Base-by-base conservation (phyloP, 2,329 filamentous ascomycete species). In the Sarocladium kiliense region DNA sequence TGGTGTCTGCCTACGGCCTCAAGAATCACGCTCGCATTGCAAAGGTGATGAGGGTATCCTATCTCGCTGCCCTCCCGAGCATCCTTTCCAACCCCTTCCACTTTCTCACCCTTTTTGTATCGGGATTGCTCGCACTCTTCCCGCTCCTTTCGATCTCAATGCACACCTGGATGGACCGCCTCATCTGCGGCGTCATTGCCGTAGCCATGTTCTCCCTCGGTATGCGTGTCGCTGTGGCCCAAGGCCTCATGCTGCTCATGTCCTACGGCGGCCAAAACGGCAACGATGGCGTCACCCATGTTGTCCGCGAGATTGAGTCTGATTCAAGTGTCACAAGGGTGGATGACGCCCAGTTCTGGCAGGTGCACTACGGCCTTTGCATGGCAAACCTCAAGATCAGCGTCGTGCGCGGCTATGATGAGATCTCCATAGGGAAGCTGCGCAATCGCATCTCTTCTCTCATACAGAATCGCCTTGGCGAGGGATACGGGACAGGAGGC, bases 171-270 rank as follows among this genome's bases (percentile, higher is more conserved):
- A 79, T 97, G 51, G 94, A 99, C 69, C 84, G 88, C 44, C 77
- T 88, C 16, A 81, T 97, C 56, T 95, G 91, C 57, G 82, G 87
- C 54, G 80, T 87, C 25, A 94, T 97, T 57, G 88, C 94, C 3
- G 72, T 90, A 26, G 84, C 87, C 57, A 99, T 99, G 94, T 93
- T 96, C 59, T 77, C 86, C 32, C 80, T 97, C 4, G 94, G 94
- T 12, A 81, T 87, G 60, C 87, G 91, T 7, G 80, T 97, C 12
- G 92, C 92, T 19, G 85, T 89, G 54, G 88, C 89, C 0, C 84
- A 99, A 62, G 94, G 92, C 1, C 84, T 91, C 26, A 97, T 99
- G 90, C 81, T 99, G 30, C 81, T 99, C 57, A 97, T 99, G 93
- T 93, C 88, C 3, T 97, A 95, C 53, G 68, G 69, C 25, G 71